phyloP scores from a whole-genome alignment of 306 rosid species.

The Trifolium dubium region DNA sequence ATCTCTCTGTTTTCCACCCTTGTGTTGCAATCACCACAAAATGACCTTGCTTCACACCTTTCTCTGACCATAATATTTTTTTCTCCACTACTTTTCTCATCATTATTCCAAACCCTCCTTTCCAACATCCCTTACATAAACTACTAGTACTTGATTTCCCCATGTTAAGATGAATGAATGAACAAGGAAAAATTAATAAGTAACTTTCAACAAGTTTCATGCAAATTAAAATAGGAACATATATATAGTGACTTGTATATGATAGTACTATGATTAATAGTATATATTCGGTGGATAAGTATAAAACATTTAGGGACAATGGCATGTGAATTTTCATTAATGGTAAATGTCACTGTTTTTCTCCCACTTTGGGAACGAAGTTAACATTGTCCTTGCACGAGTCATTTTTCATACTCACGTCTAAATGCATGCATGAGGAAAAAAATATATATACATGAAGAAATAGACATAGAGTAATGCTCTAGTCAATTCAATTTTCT shows the following conservation, averaged over 20 bases:
- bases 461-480: slow-evolving; percentile 27
- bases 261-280: not conserved
- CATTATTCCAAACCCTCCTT: slow-evolving; percentile 42
- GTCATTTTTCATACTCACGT: slow-evolving; percentile 43
- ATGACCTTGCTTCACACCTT: slow-evolving; percentile 52
- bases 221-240: slow-evolving; percentile 9
- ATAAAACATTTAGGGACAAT: slow-evolving; percentile 35
- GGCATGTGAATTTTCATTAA: slow-evolving; percentile 45
- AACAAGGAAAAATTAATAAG: not conserved
- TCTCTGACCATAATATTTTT: slow-evolving; percentile 8
- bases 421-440: slow-evolving; percentile 8
- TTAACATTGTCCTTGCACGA: slow-evolving; percentile 27
- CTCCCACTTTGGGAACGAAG: slow-evolving; percentile 34
- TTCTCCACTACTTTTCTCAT: slow-evolving; percentile 39
- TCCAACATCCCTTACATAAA: slow-evolving; percentile 38
- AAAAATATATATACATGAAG: slow-evolving; percentile 23
- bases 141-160: slow-evolving; percentile 33
- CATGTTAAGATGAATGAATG: slow-evolving; percentile 41
- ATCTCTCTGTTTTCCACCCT: slow-evolving; percentile 51
- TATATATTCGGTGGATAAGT: slow-evolving; percentile 5
- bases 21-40: slow-evolving; percentile 53
- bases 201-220: slow-evolving; percentile 9
- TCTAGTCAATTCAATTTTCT: slow-evolving; percentile 25
- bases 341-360: slow-evolving; percentile 38
- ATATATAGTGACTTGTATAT: slow-evolving; percentile 28